Percentiles rank a stretch among this genome's conserved stretches.
These are phyloP conservation scores for Solanum pimpinellifolium DNA, from an alignment of 257 asterid genomes.

Conservation along the genomic window DNA sequence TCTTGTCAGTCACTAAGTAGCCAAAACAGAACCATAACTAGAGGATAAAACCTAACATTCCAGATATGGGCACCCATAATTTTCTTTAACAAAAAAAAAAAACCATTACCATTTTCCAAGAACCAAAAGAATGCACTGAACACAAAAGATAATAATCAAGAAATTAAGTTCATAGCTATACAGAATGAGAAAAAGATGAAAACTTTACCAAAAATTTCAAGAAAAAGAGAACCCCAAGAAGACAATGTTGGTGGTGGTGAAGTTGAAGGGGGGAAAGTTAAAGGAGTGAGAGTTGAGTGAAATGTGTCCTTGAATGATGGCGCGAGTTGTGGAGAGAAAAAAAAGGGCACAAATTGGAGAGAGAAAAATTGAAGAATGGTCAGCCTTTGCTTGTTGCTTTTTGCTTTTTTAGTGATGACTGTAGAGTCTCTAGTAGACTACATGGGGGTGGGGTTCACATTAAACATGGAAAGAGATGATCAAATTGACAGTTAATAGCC, in stretches of 20 bases:
- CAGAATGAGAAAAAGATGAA: not conserved
- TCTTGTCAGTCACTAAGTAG: not conserved
- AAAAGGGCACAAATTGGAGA: constrained; percentile 2
- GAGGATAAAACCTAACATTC: not conserved
- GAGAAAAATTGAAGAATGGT: not conserved
- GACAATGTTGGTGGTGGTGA: not conserved
- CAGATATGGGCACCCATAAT: not conserved
- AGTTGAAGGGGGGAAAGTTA: not conserved
- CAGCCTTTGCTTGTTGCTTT: not conserved
- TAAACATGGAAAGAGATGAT: not conserved
- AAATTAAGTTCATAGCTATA: not conserved
- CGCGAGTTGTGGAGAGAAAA: constrained; percentile 21
- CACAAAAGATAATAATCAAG: not conserved
- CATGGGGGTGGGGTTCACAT: not conserved
- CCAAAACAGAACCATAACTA: not conserved
- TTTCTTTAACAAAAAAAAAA: not conserved
- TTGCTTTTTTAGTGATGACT: not conserved
- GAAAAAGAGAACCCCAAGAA: constrained; percentile 22
- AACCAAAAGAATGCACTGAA: not conserved
- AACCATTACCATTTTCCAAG: not conserved
- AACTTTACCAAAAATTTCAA: not conserved
- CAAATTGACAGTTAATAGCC: not conserved
- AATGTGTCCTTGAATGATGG: constrained; percentile 26
- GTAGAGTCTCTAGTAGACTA: not conserved
- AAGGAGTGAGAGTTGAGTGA: not conserved